These are phyloP conservation scores for Coemansia sp. DNA, from an alignment of 192 early-diverging fungal species.

Conservation along the genomic window DNA sequence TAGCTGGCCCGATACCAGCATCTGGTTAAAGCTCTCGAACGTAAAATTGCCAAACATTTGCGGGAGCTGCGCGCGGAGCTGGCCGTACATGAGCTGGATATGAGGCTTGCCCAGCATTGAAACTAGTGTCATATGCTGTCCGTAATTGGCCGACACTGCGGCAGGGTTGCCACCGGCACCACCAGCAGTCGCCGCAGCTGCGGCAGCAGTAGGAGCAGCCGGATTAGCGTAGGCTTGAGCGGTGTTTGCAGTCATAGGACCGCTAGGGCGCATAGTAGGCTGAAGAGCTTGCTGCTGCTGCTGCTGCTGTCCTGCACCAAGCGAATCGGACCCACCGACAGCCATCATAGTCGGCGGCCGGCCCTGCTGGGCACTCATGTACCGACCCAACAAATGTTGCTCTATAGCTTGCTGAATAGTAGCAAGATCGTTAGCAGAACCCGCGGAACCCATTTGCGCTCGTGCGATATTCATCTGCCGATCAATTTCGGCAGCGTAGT, in stretches of 20 bases:
- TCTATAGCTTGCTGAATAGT: slow-evolving; percentile 3
- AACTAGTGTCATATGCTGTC: slow-evolving; percentile 34
- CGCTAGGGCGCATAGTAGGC: not conserved
- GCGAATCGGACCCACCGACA: not conserved
- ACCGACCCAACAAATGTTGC: not conserved
- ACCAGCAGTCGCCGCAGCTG: not conserved
- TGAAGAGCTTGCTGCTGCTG: not conserved
- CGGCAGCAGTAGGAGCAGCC: not conserved
- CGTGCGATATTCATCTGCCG: slow-evolving; percentile 21
- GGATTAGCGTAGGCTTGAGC: slow-evolving; percentile 15
- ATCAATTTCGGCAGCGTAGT: slow-evolving; percentile 29
- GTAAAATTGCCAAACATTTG: slow-evolving; percentile 30
- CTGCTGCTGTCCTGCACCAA: not conserved
- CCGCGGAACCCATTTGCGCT: slow-evolving; percentile 2
- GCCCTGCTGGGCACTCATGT: not conserved
- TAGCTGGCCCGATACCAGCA: slow-evolving; percentile 24
- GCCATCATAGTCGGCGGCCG: not conserved
- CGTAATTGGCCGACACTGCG: not conserved
- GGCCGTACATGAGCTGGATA: slow-evolving; percentile 24
- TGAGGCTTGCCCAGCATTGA: slow-evolving; percentile 23
- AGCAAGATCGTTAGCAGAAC: slow-evolving; percentile 4
- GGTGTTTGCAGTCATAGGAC: not conserved
- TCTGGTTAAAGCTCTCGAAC: slow-evolving; percentile 30
- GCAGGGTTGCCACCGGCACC: not conserved
- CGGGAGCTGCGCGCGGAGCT: slow-evolving; percentile 24